Evolutionary conservation across 306 rosid species (phyloP).

Genomic region (Vigna reflexopilosa): DNA sequence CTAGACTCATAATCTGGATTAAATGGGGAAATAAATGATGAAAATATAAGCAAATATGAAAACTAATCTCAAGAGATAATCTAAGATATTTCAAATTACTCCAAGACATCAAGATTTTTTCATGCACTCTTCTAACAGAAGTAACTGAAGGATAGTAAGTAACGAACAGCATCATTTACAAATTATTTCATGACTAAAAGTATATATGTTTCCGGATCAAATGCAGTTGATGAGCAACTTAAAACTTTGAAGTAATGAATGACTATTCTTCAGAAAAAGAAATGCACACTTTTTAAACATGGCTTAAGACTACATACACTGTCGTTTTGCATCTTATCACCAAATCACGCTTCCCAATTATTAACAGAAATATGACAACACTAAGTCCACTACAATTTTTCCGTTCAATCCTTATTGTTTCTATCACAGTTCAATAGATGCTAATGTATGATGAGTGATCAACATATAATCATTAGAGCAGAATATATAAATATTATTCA

Average conservation of each 20-base stretch:
- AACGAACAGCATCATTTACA: neutral
- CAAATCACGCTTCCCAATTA: constrained; percentile 1
- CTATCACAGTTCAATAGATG: no score
- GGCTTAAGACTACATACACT: neutral
- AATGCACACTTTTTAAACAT: neutral
- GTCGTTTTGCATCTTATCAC: neutral
- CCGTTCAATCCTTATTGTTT: neutral
- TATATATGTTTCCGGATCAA: neutral
- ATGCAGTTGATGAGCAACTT: neutral
- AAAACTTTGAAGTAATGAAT: constrained; percentile 13
- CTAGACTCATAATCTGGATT: neutral
- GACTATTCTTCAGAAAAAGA: neutral
- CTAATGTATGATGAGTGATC: no score
- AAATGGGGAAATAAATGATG: constrained; percentile 1
- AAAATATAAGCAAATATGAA: neutral
- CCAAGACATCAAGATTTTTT: neutral
- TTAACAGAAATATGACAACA: constrained; percentile 5
- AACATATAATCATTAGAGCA: neutral
- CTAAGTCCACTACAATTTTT: neutral
- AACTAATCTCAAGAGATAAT: neutral
- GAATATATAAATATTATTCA: neutral
- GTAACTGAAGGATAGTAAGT: neutral
- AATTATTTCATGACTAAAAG: neutral
- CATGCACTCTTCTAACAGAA: neutral
- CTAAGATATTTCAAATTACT: neutral